Conservation (phyloP, 164 flowering plant species). For the Brasenia schreberi region DNA sequence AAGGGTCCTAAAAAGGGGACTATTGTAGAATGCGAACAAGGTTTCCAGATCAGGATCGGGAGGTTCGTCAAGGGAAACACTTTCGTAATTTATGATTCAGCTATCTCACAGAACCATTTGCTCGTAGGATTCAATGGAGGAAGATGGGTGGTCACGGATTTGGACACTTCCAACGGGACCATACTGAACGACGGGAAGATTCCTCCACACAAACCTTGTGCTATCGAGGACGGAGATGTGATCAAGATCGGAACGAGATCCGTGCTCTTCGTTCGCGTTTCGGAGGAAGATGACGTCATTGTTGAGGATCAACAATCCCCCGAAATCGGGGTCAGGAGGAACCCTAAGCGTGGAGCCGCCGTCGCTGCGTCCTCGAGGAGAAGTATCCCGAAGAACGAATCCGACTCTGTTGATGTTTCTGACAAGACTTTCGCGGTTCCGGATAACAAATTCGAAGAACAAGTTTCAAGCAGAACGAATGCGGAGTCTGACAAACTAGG, state of each 20-base stretch:
- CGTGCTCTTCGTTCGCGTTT: neutral
- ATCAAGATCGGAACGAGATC: conserved; percentile 7
- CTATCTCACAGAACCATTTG: conserved; percentile 5
- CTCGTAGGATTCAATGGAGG: neutral
- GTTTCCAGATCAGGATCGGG: conserved; percentile 2
- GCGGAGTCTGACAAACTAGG: too few species aligned
- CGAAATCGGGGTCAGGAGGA: neutral
- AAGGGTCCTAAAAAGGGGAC: conserved; percentile 4
- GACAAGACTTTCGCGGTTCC: neutral
- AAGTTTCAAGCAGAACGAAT: neutral
- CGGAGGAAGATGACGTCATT: neutral
- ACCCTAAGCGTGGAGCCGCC: neutral
- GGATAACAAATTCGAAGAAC: neutral
- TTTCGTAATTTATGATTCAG: conserved; percentile 5
- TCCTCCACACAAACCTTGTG: neutral
- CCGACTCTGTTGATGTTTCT: neutral
- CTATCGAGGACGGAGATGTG: conserved; percentile 3
- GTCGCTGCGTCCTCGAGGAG: neutral
- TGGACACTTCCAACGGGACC: conserved; percentile 8
- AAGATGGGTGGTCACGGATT: conserved; percentile 4
- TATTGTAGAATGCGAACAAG: conserved; percentile 1
- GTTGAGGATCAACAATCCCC: neutral
- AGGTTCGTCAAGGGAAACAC: conserved; percentile 5
- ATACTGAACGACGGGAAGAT: conserved; percentile 1
- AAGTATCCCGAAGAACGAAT: neutral